Conservation (phyloP, 495 filamentous ascomycete species). For the Penicillium pancosmium region DNA sequence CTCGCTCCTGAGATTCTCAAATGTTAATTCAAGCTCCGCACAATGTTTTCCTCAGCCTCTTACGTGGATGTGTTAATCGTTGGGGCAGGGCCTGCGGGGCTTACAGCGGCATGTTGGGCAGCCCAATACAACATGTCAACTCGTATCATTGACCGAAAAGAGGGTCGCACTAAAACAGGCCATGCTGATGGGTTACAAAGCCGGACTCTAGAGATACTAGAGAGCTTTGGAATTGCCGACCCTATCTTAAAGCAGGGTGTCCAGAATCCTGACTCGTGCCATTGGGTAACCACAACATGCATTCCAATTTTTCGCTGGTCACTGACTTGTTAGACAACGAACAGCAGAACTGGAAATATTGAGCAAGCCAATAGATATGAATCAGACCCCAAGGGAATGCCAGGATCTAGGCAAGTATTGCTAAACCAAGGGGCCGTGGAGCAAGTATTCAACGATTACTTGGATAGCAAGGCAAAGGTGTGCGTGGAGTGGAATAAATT, state of each 20-base stretch:
- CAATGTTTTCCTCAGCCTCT: neutral
- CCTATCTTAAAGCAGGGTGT: slow-evolving; percentile 62
- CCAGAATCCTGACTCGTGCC: slow-evolving; percentile 58
- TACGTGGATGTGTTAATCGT: slow-evolving; percentile 53
- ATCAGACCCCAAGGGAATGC: neutral
- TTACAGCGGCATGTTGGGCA: slow-evolving; percentile 61
- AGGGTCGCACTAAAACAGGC: slow-evolving; percentile 51
- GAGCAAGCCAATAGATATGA: neutral
- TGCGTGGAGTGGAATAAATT: slow-evolving; percentile 1
- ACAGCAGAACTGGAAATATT: slow-evolving; percentile 3
- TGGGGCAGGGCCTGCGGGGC: slow-evolving; percentile 60
- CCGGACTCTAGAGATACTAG: slow-evolving; percentile 69
- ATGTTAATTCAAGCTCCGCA: neutral
- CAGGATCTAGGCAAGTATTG: slow-evolving; percentile 3
- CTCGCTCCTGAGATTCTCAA: neutral
- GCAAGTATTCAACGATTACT: slow-evolving; percentile 7
- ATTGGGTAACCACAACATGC: slow-evolving; percentile 42
- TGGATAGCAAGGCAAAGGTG: neutral
- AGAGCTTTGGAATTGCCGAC: slow-evolving; percentile 67
- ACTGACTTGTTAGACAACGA: slow-evolving; percentile 1
- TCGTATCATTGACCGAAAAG: slow-evolving; percentile 59
- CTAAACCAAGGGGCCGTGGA: slow-evolving; percentile 8
- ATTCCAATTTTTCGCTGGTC: neutral
- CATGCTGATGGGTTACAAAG: slow-evolving; percentile 74
- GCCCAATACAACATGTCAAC: slow-evolving; percentile 54